Evolutionary conservation across 2,329 filamentous ascomycete species (phyloP).

Genomic region (Massarina eburnea): DNA sequence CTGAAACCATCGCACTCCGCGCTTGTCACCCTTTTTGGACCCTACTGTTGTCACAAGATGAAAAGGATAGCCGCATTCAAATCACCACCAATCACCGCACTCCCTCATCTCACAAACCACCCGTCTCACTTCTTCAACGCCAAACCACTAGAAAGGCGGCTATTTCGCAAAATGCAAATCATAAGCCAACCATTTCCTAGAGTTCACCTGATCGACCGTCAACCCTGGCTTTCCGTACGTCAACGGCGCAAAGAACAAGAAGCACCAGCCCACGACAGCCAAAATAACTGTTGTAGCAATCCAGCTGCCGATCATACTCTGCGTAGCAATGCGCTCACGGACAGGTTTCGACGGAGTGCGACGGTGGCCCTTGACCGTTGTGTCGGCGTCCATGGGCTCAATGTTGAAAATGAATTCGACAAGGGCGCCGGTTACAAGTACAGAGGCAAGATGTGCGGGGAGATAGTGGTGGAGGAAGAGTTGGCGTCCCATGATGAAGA

Average conservation of each 20-base stretch:
- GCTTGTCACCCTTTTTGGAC: too few species aligned
- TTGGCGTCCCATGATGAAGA: slow-evolving; percentile 97
- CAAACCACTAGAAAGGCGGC: too few species aligned
- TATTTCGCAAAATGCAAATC: slow-evolving; percentile 99
- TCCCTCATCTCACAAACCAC: too few species aligned
- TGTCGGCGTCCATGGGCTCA: slow-evolving; percentile 66
- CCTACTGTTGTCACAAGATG: too few species aligned
- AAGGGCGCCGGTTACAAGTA: slow-evolving; percentile 84
- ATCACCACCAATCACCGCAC: too few species aligned
- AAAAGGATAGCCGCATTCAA: too few species aligned
- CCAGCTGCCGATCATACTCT: slow-evolving; percentile 79
- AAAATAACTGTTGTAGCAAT: slow-evolving; percentile 73
- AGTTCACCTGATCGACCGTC: slow-evolving; percentile 72
- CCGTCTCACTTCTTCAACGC: too few species aligned
- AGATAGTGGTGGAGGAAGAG: slow-evolving; percentile 98
- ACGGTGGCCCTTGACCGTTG: slow-evolving; percentile 36
- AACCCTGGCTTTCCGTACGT: slow-evolving; percentile 95
- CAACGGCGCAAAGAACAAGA: slow-evolving; percentile 91
- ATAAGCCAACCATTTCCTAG: slow-evolving; percentile 94
- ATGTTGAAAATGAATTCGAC: slow-evolving; percentile 96
- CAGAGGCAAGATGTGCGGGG: slow-evolving; percentile 88
- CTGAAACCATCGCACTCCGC: too few species aligned
- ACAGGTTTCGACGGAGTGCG: slow-evolving; percentile 67
- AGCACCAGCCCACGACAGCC: slow-evolving; percentile 68
- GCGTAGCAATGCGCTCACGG: slow-evolving; percentile 75